Percentiles rank a stretch among this genome's conserved stretches.
These are phyloP conservation scores for Taxillus chinensis DNA, from an alignment of 164 flowering plant genomes.

Conservation along the genomic window DNA sequence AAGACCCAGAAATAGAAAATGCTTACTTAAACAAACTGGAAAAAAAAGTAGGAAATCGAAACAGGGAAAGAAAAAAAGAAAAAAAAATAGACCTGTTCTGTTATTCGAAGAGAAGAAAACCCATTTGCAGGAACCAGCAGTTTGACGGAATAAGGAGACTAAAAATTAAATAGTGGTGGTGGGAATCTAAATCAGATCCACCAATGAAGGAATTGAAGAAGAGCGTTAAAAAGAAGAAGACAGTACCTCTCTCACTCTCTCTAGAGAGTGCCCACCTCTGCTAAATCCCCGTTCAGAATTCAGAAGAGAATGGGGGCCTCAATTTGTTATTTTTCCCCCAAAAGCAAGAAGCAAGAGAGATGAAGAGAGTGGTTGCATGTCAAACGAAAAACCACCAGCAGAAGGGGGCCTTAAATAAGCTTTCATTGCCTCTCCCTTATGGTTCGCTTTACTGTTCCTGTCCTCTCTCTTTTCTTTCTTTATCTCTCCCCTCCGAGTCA, in stretches of 20 bases:
- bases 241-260: neutral
- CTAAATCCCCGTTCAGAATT: neutral
- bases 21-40: neutral
- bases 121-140: neutral
- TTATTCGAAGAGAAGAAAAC: too few relatives aligned
- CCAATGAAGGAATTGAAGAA: neutral
- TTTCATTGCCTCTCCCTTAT: too few relatives aligned
- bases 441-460: too few relatives aligned
- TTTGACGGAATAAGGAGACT: neutral
- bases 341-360: too few relatives aligned
- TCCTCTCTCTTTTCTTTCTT: too few relatives aligned
- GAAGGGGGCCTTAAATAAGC: too few relatives aligned
- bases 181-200: neutral
- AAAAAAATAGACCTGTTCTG: too few relatives aligned
- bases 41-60: neutral
- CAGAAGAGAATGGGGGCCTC: neutral
- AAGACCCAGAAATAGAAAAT: neutral
- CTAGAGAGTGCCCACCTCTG: neutral
- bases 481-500: too few relatives aligned
- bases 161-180: neutral
- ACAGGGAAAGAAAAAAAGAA: too few relatives aligned
- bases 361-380: too few relatives aligned
- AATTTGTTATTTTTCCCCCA: neutral
- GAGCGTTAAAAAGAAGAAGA: neutral
- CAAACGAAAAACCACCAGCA: too few relatives aligned